Evolutionary conservation across 441 rosid genomes (phyloP).

Genomic region (Croton laevigatus): DNA sequence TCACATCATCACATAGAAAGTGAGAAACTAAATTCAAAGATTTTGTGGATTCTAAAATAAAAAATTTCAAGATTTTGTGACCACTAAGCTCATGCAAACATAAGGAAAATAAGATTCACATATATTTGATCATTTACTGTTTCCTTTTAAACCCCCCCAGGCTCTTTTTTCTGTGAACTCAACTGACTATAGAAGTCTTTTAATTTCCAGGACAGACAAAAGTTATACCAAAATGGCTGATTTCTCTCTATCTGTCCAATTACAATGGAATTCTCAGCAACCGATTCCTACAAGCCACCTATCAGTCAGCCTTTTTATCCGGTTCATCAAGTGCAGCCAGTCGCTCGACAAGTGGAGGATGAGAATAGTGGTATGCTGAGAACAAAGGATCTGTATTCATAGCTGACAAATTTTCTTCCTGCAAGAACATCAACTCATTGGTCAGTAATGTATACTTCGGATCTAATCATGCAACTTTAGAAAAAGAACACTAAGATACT

Average conservation of each 20-base stretch:
- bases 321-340: slow-evolving; percentile 69
- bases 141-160: neutral
- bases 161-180: slow-evolving; percentile 1
- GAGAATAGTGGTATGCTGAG: slow-evolving; percentile 96
- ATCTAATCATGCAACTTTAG: neutral
- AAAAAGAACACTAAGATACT: neutral
- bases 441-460: slow-evolving; percentile 4
- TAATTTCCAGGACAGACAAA: slow-evolving; percentile 6
- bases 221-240: slow-evolving; percentile 16
- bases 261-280: slow-evolving; percentile 12
- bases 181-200: neutral
- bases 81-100: slow-evolving; percentile 22
- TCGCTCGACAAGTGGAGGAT: slow-evolving; percentile 93
- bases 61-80: slow-evolving; percentile 4
- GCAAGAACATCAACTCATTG: slow-evolving; percentile 24
- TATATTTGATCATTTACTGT: slow-evolving; percentile 1
- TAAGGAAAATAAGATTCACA: slow-evolving; percentile 7
- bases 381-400: slow-evolving; percentile 98
- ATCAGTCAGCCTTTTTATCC: slow-evolving; percentile 69
- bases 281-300: slow-evolving; percentile 3
- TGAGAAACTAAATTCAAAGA: too few relatives aligned
- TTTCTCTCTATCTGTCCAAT: neutral
- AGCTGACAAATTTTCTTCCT: slow-evolving; percentile 95
- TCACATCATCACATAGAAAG: too few relatives aligned
- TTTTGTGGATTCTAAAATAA: neutral